Percentiles rank a stretch among this genome's conserved stretches.
Evolutionary conservation across 164 flowering plant species (phyloP).

Genomic region (Chimonanthus praecox): DNA sequence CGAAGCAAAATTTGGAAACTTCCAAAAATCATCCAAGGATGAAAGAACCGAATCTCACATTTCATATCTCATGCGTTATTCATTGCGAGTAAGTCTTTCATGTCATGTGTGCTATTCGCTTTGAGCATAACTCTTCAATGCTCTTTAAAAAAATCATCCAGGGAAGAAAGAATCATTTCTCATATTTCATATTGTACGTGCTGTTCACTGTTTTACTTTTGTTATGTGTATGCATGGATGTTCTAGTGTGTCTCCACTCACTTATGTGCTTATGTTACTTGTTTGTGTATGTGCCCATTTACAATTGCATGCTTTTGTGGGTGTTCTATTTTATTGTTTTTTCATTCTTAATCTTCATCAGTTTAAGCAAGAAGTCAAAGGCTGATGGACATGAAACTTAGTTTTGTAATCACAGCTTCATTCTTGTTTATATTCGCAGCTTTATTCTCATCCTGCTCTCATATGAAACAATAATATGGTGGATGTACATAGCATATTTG

Average conservation of each 20-base stretch:
- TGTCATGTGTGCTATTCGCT: too few species aligned
- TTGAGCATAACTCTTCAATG: too few species aligned
- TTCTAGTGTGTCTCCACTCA: neutral
- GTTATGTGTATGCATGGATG: neutral
- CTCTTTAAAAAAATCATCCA: constrained; percentile 18
- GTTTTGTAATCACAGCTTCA: too few species aligned
- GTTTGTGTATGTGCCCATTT: too few species aligned
- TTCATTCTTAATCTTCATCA: too few species aligned
- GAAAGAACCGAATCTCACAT: constrained; percentile 50
- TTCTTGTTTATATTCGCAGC: too few species aligned
- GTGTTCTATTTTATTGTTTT: too few species aligned
- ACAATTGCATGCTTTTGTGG: neutral
- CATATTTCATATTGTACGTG: constrained; percentile 75
- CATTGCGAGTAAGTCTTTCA: constrained; percentile 55
- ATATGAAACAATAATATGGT: too few species aligned
- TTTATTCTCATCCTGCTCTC: too few species aligned
- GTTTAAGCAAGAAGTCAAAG: too few species aligned
- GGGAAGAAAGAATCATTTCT: constrained; percentile 34
- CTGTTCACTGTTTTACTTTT: constrained; percentile 37
- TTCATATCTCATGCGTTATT: constrained; percentile 67
- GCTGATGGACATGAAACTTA: too few species aligned
- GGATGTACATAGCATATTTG: too few species aligned
- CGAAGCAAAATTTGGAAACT: constrained; percentile 42
- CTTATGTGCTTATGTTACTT: neutral
- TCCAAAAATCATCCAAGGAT: constrained; percentile 26